Evolutionary conservation across 2,329 filamentous ascomycete genomes (phyloP).

Genomic region (Sporothrix dimorphospora): DNA sequence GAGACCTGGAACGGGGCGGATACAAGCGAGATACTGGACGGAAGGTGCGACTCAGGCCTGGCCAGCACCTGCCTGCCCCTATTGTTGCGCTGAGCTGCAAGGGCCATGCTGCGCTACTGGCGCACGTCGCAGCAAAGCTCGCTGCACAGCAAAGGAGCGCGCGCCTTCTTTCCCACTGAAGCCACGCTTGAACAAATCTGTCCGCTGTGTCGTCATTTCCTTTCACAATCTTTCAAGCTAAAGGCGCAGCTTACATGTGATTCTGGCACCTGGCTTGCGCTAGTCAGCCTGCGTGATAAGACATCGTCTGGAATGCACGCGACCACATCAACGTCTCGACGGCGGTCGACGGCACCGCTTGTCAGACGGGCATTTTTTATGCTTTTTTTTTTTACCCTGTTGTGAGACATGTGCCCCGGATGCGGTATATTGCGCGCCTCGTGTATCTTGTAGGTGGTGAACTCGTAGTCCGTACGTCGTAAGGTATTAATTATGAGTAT

Average conservation of each 20-base stretch:
- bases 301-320: slow-evolving; percentile 18
- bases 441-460: not conserved
- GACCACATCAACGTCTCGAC: not conserved
- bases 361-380: slow-evolving; percentile 14
- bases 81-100: not conserved
- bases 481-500: not conserved
- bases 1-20: too few species aligned
- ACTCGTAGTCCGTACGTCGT: too few species aligned
- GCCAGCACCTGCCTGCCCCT: not conserved
- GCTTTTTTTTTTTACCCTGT: not conserved
- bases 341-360: slow-evolving; percentile 8
- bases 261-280: slow-evolving; percentile 5
- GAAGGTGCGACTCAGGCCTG: not conserved
- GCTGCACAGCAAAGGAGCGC: not conserved
- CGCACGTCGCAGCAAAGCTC: not conserved
- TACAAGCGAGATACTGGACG: too few species aligned
- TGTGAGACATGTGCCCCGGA: slow-evolving; percentile 14
- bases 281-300: slow-evolving; percentile 16
- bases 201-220: slow-evolving; percentile 25
- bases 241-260: slow-evolving; percentile 24
- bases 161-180: not conserved
- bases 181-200: slow-evolving; percentile 17
- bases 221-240: slow-evolving; percentile 6
- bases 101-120: not conserved
- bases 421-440: not conserved